These are phyloP conservation scores for Schizopora paradoxa DNA, from an alignment of 1,284 basidiomycete genomes.

Conservation along the genomic window DNA sequence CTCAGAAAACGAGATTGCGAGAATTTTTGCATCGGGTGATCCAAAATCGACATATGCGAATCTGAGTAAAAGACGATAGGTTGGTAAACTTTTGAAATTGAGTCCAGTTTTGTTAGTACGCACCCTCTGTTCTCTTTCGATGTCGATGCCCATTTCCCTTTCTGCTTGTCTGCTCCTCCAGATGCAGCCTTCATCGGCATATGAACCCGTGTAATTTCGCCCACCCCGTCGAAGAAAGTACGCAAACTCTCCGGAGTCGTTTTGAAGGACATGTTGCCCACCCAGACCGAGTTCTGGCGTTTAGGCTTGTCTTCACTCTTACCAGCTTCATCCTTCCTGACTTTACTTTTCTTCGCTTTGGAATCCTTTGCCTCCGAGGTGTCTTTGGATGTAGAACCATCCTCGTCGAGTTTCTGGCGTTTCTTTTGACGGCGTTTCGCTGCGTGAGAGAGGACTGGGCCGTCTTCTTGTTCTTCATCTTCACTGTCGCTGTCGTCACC, in stretches of 20 bases:
- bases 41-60: slow-evolving; percentile 97
- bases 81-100: neutral
- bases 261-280: slow-evolving; percentile 92
- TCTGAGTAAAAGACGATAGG: slow-evolving; percentile 37
- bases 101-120: slow-evolving; percentile 23
- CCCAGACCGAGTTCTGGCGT: slow-evolving; percentile 86
- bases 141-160: slow-evolving; percentile 26
- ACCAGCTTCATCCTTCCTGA: slow-evolving; percentile 4
- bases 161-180: slow-evolving; percentile 26
- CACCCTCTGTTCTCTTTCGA: slow-evolving; percentile 64
- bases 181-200: slow-evolving; percentile 58
- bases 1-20: slow-evolving; percentile 81
- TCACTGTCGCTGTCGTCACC: neutral
- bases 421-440: slow-evolving; percentile 38
- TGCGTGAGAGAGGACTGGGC: slow-evolving; percentile 63
- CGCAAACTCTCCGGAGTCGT: slow-evolving; percentile 72
- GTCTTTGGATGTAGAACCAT: neutral
- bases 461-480: slow-evolving; percentile 27
- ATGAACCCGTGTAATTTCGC: slow-evolving; percentile 68
- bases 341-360: slow-evolving; percentile 15
- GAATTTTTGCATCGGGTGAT: slow-evolving; percentile 64
- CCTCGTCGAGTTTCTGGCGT: slow-evolving; percentile 11
- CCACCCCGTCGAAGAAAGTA: slow-evolving; percentile 66
- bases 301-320: slow-evolving; percentile 29
- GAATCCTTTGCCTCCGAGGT: neutral